Evolutionary conservation across 2,329 filamentous ascomycete genomes (phyloP), one percentile per base, ranked within the genome.

Genomic region (Stagonosporopsis vannaccii): DNA sequence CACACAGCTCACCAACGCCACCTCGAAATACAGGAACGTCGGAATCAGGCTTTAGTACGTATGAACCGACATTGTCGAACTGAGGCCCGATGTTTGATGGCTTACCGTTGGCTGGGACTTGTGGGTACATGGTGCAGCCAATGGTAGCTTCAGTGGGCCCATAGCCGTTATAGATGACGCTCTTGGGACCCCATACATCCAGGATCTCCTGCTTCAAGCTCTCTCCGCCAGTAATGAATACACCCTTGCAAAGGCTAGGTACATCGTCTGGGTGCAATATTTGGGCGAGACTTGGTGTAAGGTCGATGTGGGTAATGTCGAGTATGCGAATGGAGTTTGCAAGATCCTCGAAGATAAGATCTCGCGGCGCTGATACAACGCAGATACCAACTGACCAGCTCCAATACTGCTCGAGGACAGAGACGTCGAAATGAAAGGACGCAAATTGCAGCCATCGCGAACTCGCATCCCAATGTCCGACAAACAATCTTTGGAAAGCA

Each of bases 91-190:
- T 97, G 67, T 97, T 97, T 11, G 91, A 90, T 0, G 93, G 87
- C 26, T 92, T 89, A 0, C 91, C 92, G 61, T 90, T 90, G 19
- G 79, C 75, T 0, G 91, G 90, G 7, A 97, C 91, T 30, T 90
- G 84, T n/a, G 88, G 88, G 65, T 90, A 93, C 84, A 95, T 96
- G 0, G 93, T 97, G 32, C 93, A 90, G 5, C 93, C 93, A 61
- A 97, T 97, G 0, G 93, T 97, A 0, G 91, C 90, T 73, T 97
- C 94, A 0, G 93, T 97, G 1, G 93, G 94, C 0, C 93, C 93
- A 62, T 97, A 82, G 2, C 92, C 92, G 67, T 97, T 97, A 79
- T 96, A 94, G 13, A 98, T 92, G 39, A 92, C 91, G 1, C 83
- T 83, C 53, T 88, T 84, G 0, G 88, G 83, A 0, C 93, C 93